phyloP scores from a whole-genome alignment of 306 rosid genomes.

The Dicorynia guianensis region DNA sequence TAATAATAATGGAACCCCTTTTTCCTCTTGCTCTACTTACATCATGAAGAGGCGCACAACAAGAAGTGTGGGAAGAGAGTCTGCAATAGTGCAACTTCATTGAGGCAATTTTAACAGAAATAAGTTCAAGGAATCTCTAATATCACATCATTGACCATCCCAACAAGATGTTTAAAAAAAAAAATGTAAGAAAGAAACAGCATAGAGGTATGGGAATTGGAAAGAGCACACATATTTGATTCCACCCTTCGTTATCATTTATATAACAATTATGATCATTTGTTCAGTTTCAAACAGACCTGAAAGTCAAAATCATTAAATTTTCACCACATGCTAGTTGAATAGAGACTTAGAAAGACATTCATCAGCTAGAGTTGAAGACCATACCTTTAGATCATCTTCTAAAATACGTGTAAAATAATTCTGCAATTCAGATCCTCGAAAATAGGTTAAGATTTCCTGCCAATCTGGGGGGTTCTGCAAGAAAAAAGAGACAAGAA shows the following conservation, averaged over 20 bases:
- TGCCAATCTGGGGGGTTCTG: conserved; percentile 99
- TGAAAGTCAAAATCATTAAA: conserved; percentile 3
- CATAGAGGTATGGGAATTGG: not conserved
- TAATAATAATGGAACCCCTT: not conserved
- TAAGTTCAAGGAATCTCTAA: not conserved
- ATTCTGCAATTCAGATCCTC: conserved; percentile 97
- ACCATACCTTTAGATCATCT: conserved; percentile 86
- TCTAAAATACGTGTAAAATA: conserved; percentile 93
- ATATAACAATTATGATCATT: not conserved
- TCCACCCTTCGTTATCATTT: too few relatives aligned
- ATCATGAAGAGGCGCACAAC: not conserved
- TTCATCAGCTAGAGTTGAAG: not conserved
- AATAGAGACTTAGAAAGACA: not conserved
- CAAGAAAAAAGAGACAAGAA: conserved; percentile 25
- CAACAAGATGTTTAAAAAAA: not conserved
- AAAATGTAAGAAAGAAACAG: not conserved
- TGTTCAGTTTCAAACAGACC: not conserved
- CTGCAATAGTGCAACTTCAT: not conserved
- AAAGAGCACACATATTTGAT: not conserved
- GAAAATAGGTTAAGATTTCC: conserved; percentile 88
- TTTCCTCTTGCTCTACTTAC: not conserved
- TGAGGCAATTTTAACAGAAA: conserved; percentile 14
- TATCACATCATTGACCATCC: not conserved
- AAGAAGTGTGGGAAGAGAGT: too few relatives aligned
- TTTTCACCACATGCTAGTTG: not conserved